Evolutionary conservation across 306 rosid genomes (phyloP).

Genomic region (Erythrophleum fordii): DNA sequence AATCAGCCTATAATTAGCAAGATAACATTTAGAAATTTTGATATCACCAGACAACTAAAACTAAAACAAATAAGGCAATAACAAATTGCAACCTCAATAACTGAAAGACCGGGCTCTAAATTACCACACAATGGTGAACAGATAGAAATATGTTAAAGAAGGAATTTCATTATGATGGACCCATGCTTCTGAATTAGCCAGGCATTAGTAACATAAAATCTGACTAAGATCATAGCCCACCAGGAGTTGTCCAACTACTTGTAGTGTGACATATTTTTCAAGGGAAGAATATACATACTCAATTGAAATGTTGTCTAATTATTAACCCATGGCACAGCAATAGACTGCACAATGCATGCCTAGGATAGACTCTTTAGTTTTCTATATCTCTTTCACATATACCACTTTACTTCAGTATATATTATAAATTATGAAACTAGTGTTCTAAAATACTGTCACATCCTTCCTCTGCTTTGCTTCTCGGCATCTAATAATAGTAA

Average conservation of each 20-base stretch:
- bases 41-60: constrained; percentile 26
- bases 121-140: neutral
- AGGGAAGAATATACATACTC: neutral
- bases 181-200: neutral
- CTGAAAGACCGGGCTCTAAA: constrained; percentile 25
- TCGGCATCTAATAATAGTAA: neutral
- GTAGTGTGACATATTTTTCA: constrained; percentile 2
- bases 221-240: neutral
- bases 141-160: neutral
- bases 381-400: neutral
- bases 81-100: constrained; percentile 12
- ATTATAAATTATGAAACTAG: neutral
- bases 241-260: neutral
- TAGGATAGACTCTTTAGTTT: neutral
- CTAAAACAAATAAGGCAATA: constrained; percentile 4
- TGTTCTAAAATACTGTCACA: neutral
- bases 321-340: neutral
- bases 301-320: neutral
- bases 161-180: neutral
- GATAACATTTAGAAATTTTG: constrained; percentile 17
- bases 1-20: constrained; percentile 65
- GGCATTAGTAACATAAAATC: neutral
- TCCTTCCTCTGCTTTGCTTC: neutral
- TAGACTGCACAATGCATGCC: neutral
- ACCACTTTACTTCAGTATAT: neutral